phyloP scores from a whole-genome alignment of 2,329 filamentous ascomycete genomes.

The Fonsecaea multimorphosa region DNA sequence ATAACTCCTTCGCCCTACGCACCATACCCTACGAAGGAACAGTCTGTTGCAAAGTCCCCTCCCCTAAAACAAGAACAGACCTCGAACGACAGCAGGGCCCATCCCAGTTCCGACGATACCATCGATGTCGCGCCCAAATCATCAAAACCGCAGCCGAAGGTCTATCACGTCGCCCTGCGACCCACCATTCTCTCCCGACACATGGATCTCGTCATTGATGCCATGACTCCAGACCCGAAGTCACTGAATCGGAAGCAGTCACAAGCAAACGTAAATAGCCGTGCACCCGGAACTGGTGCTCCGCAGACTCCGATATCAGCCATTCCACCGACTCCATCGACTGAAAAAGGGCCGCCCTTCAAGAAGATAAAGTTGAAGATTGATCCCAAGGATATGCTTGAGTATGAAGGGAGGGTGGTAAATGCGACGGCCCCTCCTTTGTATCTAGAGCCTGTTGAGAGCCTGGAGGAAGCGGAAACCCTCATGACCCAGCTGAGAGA shows the following conservation, averaged over 20 bases:
- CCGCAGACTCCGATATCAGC: conserved; percentile 71
- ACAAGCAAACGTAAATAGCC: conserved; percentile 49
- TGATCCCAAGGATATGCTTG: conserved; percentile 73
- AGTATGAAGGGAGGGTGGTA: conserved; percentile 77
- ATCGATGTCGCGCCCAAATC: conserved; percentile 32
- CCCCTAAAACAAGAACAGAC: conserved; percentile 35
- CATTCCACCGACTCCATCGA: conserved; percentile 67
- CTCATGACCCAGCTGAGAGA: conserved; percentile 75
- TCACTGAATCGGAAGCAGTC: conserved; percentile 56
- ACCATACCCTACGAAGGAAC: conserved; percentile 69
- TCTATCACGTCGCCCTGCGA: conserved; percentile 81
- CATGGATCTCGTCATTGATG: conserved; percentile 76
- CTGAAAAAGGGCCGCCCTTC: conserved; percentile 59
- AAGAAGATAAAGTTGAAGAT: conserved; percentile 80
- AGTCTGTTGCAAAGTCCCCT: conserved; percentile 40
- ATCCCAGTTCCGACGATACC: conserved; percentile 28
- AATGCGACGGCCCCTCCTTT: conserved; percentile 76
- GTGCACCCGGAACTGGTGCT: conserved; percentile 51
- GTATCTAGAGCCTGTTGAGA: conserved; percentile 76
- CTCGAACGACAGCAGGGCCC: conserved; percentile 24
- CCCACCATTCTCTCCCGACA: conserved; percentile 79
- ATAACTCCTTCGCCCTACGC: conserved; percentile 87
- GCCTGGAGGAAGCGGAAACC: conserved; percentile 69
- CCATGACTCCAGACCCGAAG: conserved; percentile 69
- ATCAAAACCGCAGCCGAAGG: conserved; percentile 57